A percentile compares a stretch with the other conserved stretches of the same genome.
Evolutionary conservation across 1,139 yeast species (phyloP).

Genomic region (Blastobotrys ciferrii): DNA sequence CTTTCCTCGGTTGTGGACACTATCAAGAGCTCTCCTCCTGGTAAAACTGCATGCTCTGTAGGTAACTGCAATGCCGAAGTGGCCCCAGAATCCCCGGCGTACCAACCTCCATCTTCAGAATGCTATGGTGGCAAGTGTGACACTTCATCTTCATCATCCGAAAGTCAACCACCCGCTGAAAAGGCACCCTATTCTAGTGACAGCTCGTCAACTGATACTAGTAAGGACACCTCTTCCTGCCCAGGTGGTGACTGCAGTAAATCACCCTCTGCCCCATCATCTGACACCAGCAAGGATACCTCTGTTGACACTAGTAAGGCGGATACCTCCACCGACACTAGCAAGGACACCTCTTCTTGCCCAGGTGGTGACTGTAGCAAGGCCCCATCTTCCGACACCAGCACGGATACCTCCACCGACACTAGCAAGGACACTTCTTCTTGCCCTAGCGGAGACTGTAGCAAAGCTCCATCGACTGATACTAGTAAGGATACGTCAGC

Average conservation of each 20-base stretch:
- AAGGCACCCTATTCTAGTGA: no score
- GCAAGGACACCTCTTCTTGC: background rate
- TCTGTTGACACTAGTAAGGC: no score
- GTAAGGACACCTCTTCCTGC: no score
- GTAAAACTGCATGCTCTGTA: background rate
- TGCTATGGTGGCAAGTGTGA: no score
- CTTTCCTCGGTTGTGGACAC: background rate
- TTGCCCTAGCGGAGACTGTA: background rate
- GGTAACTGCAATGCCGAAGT: background rate
- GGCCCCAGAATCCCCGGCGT: no score
- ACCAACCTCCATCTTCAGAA: no score
- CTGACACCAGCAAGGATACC: background rate
- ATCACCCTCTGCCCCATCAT: background rate
- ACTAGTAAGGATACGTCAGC: background rate
- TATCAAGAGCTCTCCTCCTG: background rate
- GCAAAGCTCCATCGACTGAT: background rate
- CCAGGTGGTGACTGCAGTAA: no score
- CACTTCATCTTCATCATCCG: no score
- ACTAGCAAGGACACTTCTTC: background rate
- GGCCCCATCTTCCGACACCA: background rate
- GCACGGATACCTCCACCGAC: background rate
- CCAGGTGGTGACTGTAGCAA: background rate
- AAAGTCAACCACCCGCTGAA: no score
- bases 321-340: background rate
- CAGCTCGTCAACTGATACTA: no score